These are phyloP conservation scores for Acacia confusa DNA, from an alignment of 306 rosid species.

Conservation along the genomic window DNA sequence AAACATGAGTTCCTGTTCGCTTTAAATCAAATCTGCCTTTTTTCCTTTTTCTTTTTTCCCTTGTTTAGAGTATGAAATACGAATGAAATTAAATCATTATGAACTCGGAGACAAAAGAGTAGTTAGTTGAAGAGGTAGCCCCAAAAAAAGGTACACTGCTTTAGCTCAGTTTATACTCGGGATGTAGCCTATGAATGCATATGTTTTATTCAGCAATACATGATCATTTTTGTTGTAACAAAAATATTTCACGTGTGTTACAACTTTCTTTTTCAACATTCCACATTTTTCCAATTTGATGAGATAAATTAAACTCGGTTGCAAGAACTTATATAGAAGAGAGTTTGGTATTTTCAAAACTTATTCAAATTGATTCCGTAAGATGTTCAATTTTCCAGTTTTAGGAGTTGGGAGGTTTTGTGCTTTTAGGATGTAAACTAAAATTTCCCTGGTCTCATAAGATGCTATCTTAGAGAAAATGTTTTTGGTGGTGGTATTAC, in stretches of 20 bases:
- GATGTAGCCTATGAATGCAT: neutral
- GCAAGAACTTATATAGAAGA: neutral
- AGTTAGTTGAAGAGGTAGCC: neutral
- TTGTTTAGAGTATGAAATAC: neutral
- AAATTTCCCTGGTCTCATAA: neutral
- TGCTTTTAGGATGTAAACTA: neutral
- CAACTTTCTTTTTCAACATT: neutral
- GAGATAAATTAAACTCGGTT: neutral
- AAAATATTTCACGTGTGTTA: neutral
- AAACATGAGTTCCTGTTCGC: neutral
- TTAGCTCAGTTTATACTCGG: neutral
- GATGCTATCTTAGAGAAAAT: neutral
- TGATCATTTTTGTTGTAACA: neutral
- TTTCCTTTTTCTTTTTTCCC: neutral
- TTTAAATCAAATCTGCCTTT: neutral
- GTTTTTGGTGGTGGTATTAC: neutral
- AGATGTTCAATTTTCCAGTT: too few species aligned
- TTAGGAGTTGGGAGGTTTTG: too few species aligned
- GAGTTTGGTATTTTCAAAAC: neutral
- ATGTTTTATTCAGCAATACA: neutral
- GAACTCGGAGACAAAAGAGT: neutral
- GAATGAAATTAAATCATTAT: neutral
- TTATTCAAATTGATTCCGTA: too few species aligned
- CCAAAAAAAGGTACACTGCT: neutral
- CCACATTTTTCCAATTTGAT: neutral